Base-by-base conservation (phyloP, 495 filamentous ascomycete genomes). In the Ramalina intermedia region DNA sequence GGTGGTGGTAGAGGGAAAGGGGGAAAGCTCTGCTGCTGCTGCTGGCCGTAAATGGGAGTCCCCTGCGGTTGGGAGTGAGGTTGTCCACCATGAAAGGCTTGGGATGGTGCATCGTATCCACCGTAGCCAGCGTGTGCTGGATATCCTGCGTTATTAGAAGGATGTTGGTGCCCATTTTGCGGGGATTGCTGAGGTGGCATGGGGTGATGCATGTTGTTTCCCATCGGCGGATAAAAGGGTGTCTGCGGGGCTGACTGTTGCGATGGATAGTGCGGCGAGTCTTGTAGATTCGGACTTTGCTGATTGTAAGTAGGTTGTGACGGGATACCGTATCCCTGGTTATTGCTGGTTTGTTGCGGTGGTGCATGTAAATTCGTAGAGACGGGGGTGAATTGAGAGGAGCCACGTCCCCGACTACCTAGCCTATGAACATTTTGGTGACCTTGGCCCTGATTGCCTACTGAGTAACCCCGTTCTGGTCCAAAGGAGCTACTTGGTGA, bases 321-420 rank as follows among this genome's bases (percentile, higher is more conserved):
- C 7, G 29, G 8, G 8, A 11, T 13, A 33, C 29, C 7, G 29
- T 33, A 33, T 9, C 17, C 24, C n/a, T 44, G 24, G 27, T 20
- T 47, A 17, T 36, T 8, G 35, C 49, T 38, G 12, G 5, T 9
- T 11, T 9, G 24, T 57, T 51, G 36, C 43, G 43, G 18, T 8
- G 4, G 27, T 35, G 6, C 9, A 36, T 41, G 36, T 26, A 41
- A 29, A 51, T 47, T 41, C 58, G 48, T 47, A 58, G 51, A 53
- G 63, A 50, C 43, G 16, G 58, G 49, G 26, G 56, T 51, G 16
- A 63, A 61, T 26, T 63, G 55, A 42, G 38, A 40, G 41, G 65
- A 60, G 16, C 72, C 68, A 53, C 71, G 57, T 3, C 64, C 64
- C 23, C 71, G 68, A 33, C 78, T 70, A 48, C 76, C 66, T 39